phyloP scores from a whole-genome alignment of 495 filamentous ascomycete genomes.

The Tuber borchii region DNA sequence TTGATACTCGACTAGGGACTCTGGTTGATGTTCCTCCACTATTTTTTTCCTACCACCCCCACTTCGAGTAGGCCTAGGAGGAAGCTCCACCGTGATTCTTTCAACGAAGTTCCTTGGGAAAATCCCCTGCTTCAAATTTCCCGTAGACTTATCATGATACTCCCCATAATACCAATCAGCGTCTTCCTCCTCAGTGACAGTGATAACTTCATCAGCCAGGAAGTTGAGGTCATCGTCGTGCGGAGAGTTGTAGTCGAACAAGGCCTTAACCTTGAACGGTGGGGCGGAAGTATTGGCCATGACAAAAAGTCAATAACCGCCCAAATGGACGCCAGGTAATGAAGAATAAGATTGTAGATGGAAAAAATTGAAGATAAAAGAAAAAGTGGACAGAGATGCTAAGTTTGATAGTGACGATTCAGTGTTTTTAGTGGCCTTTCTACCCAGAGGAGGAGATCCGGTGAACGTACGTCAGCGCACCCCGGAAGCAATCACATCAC shows the following conservation, averaged over 20 bases:
- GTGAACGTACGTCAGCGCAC: constrained; percentile 34
- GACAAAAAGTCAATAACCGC: constrained; percentile 18
- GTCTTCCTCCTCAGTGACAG: constrained; percentile 85
- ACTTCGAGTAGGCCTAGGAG: constrained; percentile 70
- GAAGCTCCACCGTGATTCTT: constrained; percentile 81
- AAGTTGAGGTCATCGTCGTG: constrained; percentile 96
- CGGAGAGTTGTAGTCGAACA: constrained; percentile 83
- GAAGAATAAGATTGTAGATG: constrained; percentile 5
- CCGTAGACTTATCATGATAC: constrained; percentile 64
- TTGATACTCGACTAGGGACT: constrained; percentile 45
- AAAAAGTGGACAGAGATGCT: constrained; percentile 2
- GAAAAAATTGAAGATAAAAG: background rate
- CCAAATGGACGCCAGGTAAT: constrained; percentile 11
- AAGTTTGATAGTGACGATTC: background rate
- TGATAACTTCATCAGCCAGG: constrained; percentile 76
- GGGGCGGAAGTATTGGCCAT: constrained; percentile 46
- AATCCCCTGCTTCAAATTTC: constrained; percentile 72
- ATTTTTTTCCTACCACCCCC: constrained; percentile 67
- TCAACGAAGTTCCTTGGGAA: constrained; percentile 98
- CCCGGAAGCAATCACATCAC: constrained; percentile 2
- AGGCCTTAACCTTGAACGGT: constrained; percentile 87
- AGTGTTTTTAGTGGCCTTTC: background rate
- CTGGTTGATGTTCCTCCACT: constrained; percentile 34
- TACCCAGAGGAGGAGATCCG: background rate
- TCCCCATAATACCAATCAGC: constrained; percentile 92